phyloP scores from a whole-genome alignment of 2,329 filamentous ascomycete species.

The Ophiocordyceps australis region DNA sequence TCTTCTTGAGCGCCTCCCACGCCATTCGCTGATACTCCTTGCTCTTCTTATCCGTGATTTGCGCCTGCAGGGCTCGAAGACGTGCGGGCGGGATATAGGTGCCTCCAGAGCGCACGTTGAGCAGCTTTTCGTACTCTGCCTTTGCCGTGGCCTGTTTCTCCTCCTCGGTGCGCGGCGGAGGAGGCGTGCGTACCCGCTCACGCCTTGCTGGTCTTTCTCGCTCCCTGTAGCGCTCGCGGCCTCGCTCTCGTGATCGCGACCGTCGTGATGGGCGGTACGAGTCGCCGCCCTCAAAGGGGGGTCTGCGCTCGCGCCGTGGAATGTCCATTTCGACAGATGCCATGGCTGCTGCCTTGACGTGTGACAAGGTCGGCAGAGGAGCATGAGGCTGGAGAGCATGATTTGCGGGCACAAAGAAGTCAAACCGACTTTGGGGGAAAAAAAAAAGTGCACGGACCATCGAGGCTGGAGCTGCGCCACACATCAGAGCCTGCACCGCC shows the following conservation, averaged over 20 bases:
- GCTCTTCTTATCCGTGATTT: slow-evolving; percentile 90
- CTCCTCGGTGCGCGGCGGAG: slow-evolving; percentile 43
- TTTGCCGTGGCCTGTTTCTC: slow-evolving; percentile 79
- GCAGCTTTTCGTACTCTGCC: slow-evolving; percentile 81
- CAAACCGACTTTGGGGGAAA: slow-evolving; percentile 3
- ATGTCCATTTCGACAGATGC: slow-evolving; percentile 25
- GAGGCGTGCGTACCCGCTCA: slow-evolving; percentile 13
- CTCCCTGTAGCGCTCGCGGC: no score
- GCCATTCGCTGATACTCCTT: slow-evolving; percentile 98
- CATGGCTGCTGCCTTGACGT: slow-evolving; percentile 12
- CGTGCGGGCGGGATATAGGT: slow-evolving; percentile 92
- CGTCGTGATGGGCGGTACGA: slow-evolving; percentile 21
- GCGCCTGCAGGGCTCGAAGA: slow-evolving; percentile 78
- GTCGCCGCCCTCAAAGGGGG: slow-evolving; percentile 25
- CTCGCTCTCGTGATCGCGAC: no score
- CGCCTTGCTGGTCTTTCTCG: slow-evolving; percentile 15
- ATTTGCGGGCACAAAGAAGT: neutral
- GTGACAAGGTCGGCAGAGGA: neutral
- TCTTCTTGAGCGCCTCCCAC: slow-evolving; percentile 98
- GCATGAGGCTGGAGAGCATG: slow-evolving; percentile 1
- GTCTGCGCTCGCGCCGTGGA: slow-evolving; percentile 17
- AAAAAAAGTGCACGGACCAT: slow-evolving; percentile 9
- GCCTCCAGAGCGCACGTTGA: slow-evolving; percentile 85
- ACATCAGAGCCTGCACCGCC: slow-evolving; percentile 1
- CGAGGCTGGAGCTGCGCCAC: neutral